phyloP scores from a whole-genome alignment of 345 rosid genomes.

The Eucalyptus shirleyi region DNA sequence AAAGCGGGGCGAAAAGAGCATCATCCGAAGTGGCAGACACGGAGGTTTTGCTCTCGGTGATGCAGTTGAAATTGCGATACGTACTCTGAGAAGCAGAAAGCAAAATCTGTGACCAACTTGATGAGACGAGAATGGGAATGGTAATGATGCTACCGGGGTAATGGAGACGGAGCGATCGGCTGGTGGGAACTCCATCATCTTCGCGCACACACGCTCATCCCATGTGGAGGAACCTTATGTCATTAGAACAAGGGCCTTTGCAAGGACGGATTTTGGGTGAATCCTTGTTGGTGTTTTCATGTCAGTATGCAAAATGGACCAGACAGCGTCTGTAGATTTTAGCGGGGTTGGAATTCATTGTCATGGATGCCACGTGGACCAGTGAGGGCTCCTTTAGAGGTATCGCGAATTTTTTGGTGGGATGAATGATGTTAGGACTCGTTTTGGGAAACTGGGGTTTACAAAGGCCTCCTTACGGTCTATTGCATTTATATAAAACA shows the following conservation, averaged over 20 bases:
- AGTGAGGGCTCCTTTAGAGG: neutral
- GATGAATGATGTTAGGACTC: neutral
- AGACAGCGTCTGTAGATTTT: conserved; percentile 13
- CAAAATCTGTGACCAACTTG: neutral
- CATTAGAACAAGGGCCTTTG: conserved; percentile 11
- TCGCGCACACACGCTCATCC: neutral
- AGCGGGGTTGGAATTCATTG: neutral
- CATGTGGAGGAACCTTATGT: conserved; percentile 8
- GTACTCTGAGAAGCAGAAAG: conserved; percentile 1
- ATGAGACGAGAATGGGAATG: neutral
- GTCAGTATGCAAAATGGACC: conserved; percentile 30
- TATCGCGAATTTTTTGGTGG: neutral
- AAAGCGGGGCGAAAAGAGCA: neutral
- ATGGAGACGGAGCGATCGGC: conserved; percentile 9
- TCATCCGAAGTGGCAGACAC: conserved; percentile 57
- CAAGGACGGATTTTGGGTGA: conserved; percentile 34
- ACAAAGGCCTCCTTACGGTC: neutral
- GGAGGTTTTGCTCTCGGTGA: conserved; percentile 16
- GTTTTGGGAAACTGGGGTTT: neutral
- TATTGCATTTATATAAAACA: neutral
- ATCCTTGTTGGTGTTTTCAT: conserved; percentile 34
- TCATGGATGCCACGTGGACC: conserved; percentile 54
- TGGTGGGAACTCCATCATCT: conserved; percentile 56
- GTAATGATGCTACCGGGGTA: conserved; percentile 14
- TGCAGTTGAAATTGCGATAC: neutral